Evolutionary conservation across 2,329 filamentous ascomycete species (phyloP).

Genomic region (Neofusicoccum cordaticola): DNA sequence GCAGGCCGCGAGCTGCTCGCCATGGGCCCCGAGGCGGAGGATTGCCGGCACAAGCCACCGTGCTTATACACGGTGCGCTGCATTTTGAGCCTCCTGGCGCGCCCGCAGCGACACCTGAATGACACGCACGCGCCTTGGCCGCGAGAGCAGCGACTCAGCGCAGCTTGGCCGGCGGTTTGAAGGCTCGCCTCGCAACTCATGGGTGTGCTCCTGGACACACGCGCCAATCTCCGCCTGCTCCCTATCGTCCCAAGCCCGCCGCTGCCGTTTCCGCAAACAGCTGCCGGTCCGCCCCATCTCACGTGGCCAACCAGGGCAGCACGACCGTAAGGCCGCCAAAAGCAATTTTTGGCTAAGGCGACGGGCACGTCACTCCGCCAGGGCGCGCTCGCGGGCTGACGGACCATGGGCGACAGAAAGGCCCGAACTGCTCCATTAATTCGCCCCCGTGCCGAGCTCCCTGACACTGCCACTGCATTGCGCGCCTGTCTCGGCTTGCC

Average conservation of each 20-base stretch:
- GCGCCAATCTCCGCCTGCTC: conserved; percentile 1
- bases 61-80: neutral
- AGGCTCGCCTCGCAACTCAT: conserved; percentile 4
- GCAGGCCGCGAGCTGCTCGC: neutral
- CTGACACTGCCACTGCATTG: conserved; percentile 1
- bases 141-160: neutral
- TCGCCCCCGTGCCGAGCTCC: neutral
- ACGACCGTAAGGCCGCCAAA: neutral
- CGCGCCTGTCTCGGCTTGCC: neutral
- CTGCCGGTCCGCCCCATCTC: neutral
- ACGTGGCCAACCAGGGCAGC: neutral
- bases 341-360: too few relatives aligned
- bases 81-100: neutral
- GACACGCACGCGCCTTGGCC: neutral
- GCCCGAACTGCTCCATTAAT: neutral
- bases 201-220: neutral
- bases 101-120: neutral
- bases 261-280: neutral
- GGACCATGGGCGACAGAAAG: neutral
- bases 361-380: conserved; percentile 5
- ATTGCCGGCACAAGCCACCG: neutral
- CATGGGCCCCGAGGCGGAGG: neutral
- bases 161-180: neutral
- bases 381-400: neutral
- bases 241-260: neutral